Base-by-base conservation (phyloP, 2,329 filamentous ascomycete genomes). In the Aureobasidium mangrovei region DNA sequence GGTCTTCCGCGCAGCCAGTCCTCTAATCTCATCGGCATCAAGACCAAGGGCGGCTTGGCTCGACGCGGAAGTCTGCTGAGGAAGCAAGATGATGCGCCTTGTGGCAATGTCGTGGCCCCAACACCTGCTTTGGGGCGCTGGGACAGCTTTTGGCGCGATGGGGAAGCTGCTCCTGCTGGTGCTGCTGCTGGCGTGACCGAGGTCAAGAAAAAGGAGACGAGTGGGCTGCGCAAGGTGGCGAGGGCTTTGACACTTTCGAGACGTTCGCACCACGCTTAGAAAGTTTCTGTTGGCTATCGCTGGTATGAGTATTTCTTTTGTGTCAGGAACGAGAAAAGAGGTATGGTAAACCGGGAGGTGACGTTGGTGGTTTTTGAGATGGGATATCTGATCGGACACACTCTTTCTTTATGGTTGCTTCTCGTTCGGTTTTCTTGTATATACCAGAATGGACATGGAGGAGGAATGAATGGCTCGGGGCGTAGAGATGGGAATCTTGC, bases 1-100 rank as follows among this genome's bases (percentile, higher is more conserved):
- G 32, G 39, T 26, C 39, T 53, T 6, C 49, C 49, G 28, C 49
- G 49, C 26, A 39, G 38, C 8, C 47, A 41, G n/a, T 51, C 47
- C 12, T 51, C 36, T 29, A 42, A 42, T 18, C 31, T 41, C 18
- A 35, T 51, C 31, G 47, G 38, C 2, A 6, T 51, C 26, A 42
- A 32, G 29, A 4, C 38, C 1, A 51, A 42, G 9, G 27, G 26
- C 3, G 24, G 26, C 3, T 10, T 42, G 9, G 42, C 38, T 28
- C 38, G 47, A 41, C 28, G 39, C 4, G 18, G 9, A 4, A 42
- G 38, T 35, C 18, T 51, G 10, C 47, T 51, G 1, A 18, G 18
- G 18, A 18, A 18, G 18, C 18, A 18, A 18, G 18, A 18, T 18
- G 18, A 18, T 18, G 18, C 18, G 18, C 18, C 18, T 18, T 18